phyloP scores from a whole-genome alignment of 768 basidiomycete genomes.

The Galerina sulciceps region DNA sequence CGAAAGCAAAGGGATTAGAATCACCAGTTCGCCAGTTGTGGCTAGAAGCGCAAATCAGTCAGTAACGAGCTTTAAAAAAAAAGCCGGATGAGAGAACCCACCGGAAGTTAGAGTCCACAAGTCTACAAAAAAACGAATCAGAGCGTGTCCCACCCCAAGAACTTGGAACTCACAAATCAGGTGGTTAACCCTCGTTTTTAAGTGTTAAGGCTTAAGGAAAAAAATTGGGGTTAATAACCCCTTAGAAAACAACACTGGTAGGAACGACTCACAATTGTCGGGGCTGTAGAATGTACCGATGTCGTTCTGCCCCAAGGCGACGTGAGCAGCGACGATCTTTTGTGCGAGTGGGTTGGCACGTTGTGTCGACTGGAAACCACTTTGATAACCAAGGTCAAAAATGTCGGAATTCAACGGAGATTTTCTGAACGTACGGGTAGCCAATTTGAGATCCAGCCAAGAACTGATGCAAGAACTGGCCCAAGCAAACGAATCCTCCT shows the following conservation, averaged over 20 bases:
- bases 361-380: constrained; percentile 59
- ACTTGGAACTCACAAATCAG: constrained; percentile 42
- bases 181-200: constrained; percentile 23
- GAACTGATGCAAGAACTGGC: constrained; percentile 61
- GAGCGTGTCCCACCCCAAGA: not conserved
- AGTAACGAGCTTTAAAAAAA: not conserved
- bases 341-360: constrained; percentile 62
- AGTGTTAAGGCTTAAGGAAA: too few relatives aligned
- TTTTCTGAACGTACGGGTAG: constrained; percentile 49
- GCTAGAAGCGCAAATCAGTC: constrained; percentile 19
- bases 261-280: constrained; percentile 51
- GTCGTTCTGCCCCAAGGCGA: constrained; percentile 43
- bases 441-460: constrained; percentile 54
- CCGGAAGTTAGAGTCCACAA: constrained; percentile 50
- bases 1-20: constrained; percentile 2
- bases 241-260: not conserved
- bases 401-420: not conserved
- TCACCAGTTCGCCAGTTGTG: constrained; percentile 55
- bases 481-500: constrained; percentile 69
- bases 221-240: too few relatives aligned
- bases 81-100: constrained; percentile 15
- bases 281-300: constrained; percentile 47
- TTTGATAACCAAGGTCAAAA: constrained; percentile 19
- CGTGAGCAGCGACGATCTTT: constrained; percentile 59
- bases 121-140: constrained; percentile 23